These are phyloP conservation scores for Decorospora gaudefroyi DNA, from an alignment of 2,329 filamentous ascomycete genomes.

Conservation along the genomic window DNA sequence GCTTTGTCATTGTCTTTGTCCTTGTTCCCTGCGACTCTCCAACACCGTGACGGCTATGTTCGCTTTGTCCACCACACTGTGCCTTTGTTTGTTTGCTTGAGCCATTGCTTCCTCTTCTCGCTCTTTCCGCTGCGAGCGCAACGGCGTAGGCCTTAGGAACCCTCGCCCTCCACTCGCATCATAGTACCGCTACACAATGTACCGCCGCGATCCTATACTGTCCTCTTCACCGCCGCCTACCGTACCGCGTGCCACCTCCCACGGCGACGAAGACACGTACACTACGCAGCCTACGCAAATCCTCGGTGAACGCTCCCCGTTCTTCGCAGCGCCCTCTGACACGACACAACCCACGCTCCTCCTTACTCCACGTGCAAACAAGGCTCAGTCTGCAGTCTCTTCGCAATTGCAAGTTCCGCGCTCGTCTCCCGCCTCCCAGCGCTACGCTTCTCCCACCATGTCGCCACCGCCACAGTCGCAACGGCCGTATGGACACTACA, in stretches of 20 bases:
- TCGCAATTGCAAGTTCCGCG: slow-evolving; percentile 76
- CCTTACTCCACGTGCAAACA: slow-evolving; percentile 50
- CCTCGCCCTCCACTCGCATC: not conserved
- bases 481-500: slow-evolving; percentile 66
- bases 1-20: slow-evolving; percentile 8
- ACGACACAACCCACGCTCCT: slow-evolving; percentile 66
- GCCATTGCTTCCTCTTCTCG: slow-evolving; percentile 7
- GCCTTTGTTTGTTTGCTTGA: slow-evolving; percentile 20
- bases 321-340: slow-evolving; percentile 33
- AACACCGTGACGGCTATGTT: slow-evolving; percentile 12
- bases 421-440: slow-evolving; percentile 71
- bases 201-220: slow-evolving; percentile 41
- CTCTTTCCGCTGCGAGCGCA: slow-evolving; percentile 5
- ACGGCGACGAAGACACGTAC: slow-evolving; percentile 57
- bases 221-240: slow-evolving; percentile 38
- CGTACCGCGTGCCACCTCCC: slow-evolving; percentile 26
- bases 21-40: slow-evolving; percentile 1
- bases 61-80: slow-evolving; percentile 17
- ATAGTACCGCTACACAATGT: slow-evolving; percentile 32
- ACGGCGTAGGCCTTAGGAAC: slow-evolving; percentile 5
- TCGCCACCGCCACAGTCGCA: slow-evolving; percentile 63
- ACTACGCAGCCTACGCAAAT: slow-evolving; percentile 49
- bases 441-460: slow-evolving; percentile 48
- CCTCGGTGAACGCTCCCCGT: slow-evolving; percentile 33
- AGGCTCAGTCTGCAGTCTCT: slow-evolving; percentile 27